phyloP scores from a whole-genome alignment of 352 stramenopile genomes.

The Globisporangium emineosum region DNA sequence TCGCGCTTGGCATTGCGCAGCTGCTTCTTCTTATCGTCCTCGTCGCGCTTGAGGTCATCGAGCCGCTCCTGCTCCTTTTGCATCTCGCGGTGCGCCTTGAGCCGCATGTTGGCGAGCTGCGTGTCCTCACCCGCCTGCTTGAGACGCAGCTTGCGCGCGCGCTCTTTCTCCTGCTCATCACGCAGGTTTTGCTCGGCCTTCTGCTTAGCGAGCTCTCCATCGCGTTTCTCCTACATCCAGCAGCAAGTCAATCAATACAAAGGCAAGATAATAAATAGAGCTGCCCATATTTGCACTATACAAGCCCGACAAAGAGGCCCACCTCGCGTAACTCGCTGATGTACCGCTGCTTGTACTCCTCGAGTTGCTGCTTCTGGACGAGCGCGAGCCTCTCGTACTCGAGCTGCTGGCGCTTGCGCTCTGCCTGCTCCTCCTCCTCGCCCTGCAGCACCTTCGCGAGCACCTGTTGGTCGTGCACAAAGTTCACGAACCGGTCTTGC shows the following conservation, averaged over 20 bases:
- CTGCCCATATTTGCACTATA: neutral
- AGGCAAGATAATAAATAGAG: too few relatives aligned
- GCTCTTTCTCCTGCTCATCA: constrained; percentile 54
- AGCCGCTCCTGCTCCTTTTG: constrained; percentile 55
- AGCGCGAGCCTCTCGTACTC: constrained; percentile 51
- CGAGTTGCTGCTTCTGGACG: constrained; percentile 75
- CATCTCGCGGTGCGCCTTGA: constrained; percentile 54
- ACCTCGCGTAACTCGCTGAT: constrained; percentile 70
- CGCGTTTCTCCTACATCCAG: constrained; percentile 48
- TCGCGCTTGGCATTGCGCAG: constrained; percentile 60
- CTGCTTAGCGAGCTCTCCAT: constrained; percentile 59
- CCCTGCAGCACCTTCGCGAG: constrained; percentile 45
- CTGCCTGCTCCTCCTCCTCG: constrained; percentile 46
- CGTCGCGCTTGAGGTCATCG: constrained; percentile 69
- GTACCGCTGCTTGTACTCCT: constrained; percentile 83
- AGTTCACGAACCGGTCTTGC: constrained; percentile 43
- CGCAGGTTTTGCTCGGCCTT: constrained; percentile 59
- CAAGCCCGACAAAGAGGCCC: constrained; percentile 1
- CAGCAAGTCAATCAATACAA: too few relatives aligned
- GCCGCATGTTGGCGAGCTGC: constrained; percentile 56
- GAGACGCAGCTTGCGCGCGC: constrained; percentile 31
- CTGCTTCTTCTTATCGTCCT: constrained; percentile 71
- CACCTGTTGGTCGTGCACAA: constrained; percentile 46
- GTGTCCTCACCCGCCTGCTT: constrained; percentile 64
- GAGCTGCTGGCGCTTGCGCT: constrained; percentile 38